Base-by-base conservation (phyloP, 306 rosid species). In the Hippophae tibetana region DNA sequence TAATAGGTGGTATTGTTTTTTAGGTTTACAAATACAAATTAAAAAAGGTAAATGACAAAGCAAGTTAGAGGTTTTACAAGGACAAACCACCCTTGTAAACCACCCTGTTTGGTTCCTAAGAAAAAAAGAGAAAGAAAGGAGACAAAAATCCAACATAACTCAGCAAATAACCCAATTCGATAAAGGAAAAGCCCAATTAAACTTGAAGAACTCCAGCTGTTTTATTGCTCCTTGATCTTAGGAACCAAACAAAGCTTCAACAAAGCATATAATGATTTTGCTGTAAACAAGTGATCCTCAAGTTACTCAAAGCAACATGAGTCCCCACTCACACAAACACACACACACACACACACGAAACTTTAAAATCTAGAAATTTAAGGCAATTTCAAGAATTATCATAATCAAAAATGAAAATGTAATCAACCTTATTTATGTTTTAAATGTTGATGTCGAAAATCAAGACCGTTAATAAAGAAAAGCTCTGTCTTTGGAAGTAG, bases 21-120 rank as follows among this genome's bases (percentile, higher is more conserved):
- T 18, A 18, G 23, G 23, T 18, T 18, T 18, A 18, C 23, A 18
- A 18, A 18, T 18, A 18, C 23, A 18, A 18, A 18, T 18, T 18
- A 18, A 18, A 18, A 18, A 18, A 18, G 23, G 23, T 13, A n/a
- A 23, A 12, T 0, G 7, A 5, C n/a, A 57, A 41, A 25, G 3
- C 38, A 31, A 31, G 38, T 31, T 31, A 52, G 61, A 53, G 45
- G 43, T 6, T 68, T 47, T 67, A 58, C 11, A 62, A 27, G 11
- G 27, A 9, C 40, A 13, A 46, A 3, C 3, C 2, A 31, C 14
- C 13, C 38, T 7, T 52, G 56, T 60, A 66, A 18, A 53, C 18
- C 40, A 51, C 42, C 40, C 64, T 50, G 64, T 60, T 67, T 74
- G 69, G 69, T 26, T 67, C 48, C 57, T 47, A 38, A 68, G 72